These are phyloP conservation scores for Dryas alaskensis DNA, from an alignment of 306 rosid genomes.

Conservation along the genomic window DNA sequence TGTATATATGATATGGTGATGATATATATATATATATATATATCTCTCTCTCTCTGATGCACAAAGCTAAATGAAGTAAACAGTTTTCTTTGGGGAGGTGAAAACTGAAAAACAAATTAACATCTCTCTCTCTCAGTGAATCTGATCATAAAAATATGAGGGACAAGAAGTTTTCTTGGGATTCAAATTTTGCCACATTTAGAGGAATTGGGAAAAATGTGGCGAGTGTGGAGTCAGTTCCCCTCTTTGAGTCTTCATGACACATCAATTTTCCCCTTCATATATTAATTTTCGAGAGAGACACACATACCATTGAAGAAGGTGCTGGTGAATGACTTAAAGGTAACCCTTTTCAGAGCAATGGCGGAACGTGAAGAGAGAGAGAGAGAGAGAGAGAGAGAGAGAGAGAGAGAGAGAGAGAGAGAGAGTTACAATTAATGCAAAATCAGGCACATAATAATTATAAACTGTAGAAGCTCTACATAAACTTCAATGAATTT, in stretches of 20 bases:
- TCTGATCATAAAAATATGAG: background rate
- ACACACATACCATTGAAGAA: constrained; percentile 1
- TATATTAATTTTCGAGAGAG: background rate
- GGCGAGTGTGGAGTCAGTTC: constrained; percentile 11
- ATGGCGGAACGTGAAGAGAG: background rate
- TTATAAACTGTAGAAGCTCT: constrained; percentile 2
- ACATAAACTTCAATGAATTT: background rate
- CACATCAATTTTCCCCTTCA: constrained; percentile 8
- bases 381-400: background rate
- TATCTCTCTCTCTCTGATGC: background rate
- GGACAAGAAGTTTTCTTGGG: constrained; percentile 34
- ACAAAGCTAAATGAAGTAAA: constrained; percentile 3
- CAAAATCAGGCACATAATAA: background rate
- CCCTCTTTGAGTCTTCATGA: constrained; percentile 12
- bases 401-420: background rate
- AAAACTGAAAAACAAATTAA: constrained; percentile 14
- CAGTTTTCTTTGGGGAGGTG: constrained; percentile 22
- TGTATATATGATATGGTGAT: constrained; percentile 8
- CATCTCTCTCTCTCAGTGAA: constrained; percentile 2
- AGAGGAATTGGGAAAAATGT: constrained; percentile 1
- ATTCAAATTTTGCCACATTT: constrained; percentile 29
- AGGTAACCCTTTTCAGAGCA: background rate
- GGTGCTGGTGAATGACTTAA: background rate
- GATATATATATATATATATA: background rate
- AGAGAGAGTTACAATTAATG: constrained; percentile 16